These are phyloP conservation scores for Leishmania martiniquensis DNA, from an alignment of 208 protist species.

Conservation along the genomic window DNA sequence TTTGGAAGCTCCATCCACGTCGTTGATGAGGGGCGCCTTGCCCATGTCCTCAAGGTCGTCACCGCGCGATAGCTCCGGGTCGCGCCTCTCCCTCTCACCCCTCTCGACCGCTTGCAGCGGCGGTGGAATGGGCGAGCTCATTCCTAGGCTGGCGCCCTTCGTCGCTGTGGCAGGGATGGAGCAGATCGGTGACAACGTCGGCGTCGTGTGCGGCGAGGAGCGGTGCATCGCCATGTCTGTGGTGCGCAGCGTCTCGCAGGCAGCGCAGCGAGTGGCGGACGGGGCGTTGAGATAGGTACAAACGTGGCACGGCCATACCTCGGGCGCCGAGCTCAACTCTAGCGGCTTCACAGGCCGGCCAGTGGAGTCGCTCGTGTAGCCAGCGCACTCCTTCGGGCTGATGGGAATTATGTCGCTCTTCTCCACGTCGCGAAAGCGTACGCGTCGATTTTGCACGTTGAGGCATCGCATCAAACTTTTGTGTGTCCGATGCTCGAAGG, in stretches of 20 bases:
- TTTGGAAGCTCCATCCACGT: not conserved
- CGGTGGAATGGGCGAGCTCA: not conserved
- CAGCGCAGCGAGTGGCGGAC: conserved; percentile 46
- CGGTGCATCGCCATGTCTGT: conserved; percentile 11
- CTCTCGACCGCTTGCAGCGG: not conserved
- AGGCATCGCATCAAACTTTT: conserved; percentile 79
- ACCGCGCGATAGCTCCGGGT: not conserved
- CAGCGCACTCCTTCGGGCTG: conserved; percentile 50
- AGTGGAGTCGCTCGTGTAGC: conserved; percentile 17
- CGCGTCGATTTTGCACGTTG: conserved; percentile 69
- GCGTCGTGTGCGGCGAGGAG: conserved; percentile 5
- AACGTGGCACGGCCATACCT: conserved; percentile 75
- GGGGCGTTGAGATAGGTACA: conserved; percentile 79
- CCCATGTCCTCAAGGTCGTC: not conserved
- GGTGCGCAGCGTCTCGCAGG: conserved; percentile 58
- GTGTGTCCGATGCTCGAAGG: conserved; percentile 68
- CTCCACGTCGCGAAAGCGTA: conserved; percentile 61
- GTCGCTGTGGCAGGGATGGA: not conserved
- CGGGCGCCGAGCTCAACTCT: conserved; percentile 33
- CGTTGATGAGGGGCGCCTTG: not conserved
- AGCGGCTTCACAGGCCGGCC: conserved; percentile 29
- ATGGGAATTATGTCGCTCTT: conserved; percentile 68
- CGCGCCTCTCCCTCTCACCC: not conserved
- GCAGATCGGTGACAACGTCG: conserved; percentile 5
- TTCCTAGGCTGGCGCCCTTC: not conserved